These are phyloP conservation scores for Alternaria postmessia DNA, from an alignment of 2,329 filamentous ascomycete species.

Conservation along the genomic window DNA sequence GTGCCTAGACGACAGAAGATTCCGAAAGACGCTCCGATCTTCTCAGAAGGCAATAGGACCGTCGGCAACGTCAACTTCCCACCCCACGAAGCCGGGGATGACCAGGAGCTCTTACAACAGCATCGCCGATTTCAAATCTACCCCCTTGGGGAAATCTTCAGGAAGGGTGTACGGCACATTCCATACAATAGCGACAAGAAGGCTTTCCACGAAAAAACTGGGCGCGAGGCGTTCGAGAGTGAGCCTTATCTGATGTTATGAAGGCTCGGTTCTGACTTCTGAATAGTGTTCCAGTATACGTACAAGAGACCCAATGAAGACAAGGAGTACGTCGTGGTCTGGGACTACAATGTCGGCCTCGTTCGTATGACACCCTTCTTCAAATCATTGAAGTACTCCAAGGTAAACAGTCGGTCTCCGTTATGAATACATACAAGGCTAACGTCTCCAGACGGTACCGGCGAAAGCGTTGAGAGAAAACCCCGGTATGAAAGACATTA, in stretches of 20 bases:
- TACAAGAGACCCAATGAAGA: conserved; percentile 74
- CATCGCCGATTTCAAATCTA: conserved; percentile 71
- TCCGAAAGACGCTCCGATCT: conserved; percentile 70
- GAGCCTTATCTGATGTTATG: conserved; percentile 34
- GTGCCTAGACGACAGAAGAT: conserved; percentile 61
- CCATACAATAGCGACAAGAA: conserved; percentile 97
- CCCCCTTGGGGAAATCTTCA: conserved; percentile 67
- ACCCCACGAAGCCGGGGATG: conserved; percentile 70
- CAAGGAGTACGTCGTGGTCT: conserved; percentile 80
- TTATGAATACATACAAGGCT: conserved; percentile 14
- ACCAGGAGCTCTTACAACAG: conserved; percentile 64
- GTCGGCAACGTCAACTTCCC: conserved; percentile 76
- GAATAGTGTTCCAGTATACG: conserved; percentile 80
- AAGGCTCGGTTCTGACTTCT: conserved; percentile 16
- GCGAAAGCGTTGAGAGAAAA: conserved; percentile 77
- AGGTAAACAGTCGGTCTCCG: conserved; percentile 65
- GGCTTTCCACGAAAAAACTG: conserved; percentile 84
- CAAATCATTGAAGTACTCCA: conserved; percentile 86
- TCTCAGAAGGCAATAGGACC: conserved; percentile 65
- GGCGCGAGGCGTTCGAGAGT: conserved; percentile 90
- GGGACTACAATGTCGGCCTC: conserved; percentile 95
- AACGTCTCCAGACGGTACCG: conserved; percentile 74
- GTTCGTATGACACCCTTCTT: conserved; percentile 95
- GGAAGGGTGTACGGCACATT: conserved; percentile 69
- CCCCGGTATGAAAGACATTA: conserved; percentile 84